Evolutionary conservation across 2,329 filamentous ascomycete species (phyloP).

Genomic region (Penicillium rolfsii): DNA sequence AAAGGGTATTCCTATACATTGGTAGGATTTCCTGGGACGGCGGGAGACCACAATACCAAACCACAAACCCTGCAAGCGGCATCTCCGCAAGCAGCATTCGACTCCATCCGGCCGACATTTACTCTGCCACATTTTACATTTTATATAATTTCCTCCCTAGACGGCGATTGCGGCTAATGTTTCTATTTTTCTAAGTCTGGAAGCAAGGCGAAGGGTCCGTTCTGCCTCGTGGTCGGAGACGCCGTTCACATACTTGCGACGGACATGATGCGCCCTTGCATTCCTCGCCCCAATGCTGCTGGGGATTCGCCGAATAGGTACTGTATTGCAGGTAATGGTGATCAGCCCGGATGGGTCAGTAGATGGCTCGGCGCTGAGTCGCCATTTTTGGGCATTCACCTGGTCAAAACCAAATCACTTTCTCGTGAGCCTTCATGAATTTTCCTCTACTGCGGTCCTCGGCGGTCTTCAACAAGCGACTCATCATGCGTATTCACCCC

Average conservation of each 20-base stretch:
- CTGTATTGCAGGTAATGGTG: constrained; percentile 5
- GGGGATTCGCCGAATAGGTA: not conserved
- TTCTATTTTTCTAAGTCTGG: constrained; percentile 11
- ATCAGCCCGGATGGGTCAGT: not conserved
- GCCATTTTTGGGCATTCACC: not conserved
- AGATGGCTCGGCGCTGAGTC: not conserved
- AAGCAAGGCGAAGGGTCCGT: constrained; percentile 9
- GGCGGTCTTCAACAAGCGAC: not conserved
- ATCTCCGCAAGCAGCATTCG: constrained; percentile 24
- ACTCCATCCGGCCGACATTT: constrained; percentile 12
- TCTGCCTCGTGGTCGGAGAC: constrained; percentile 26
- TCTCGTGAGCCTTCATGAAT: not conserved
- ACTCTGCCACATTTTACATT: constrained; percentile 1
- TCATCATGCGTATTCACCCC: constrained; percentile 12
- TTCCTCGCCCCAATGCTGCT: constrained; percentile 20
- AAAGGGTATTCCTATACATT: not conserved
- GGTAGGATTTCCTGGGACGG: not conserved
- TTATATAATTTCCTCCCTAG: not conserved
- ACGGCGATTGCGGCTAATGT: constrained; percentile 16
- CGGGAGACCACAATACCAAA: not conserved
- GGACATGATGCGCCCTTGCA: constrained; percentile 26
- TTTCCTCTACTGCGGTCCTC: not conserved
- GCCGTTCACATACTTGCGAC: constrained; percentile 26
- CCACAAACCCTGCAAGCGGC: constrained; percentile 9
- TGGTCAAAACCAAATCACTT: constrained; percentile 10